These are phyloP conservation scores for Hymenoscyphus occultus DNA, from an alignment of 2,329 filamentous ascomycete genomes.

Conservation along the genomic window DNA sequence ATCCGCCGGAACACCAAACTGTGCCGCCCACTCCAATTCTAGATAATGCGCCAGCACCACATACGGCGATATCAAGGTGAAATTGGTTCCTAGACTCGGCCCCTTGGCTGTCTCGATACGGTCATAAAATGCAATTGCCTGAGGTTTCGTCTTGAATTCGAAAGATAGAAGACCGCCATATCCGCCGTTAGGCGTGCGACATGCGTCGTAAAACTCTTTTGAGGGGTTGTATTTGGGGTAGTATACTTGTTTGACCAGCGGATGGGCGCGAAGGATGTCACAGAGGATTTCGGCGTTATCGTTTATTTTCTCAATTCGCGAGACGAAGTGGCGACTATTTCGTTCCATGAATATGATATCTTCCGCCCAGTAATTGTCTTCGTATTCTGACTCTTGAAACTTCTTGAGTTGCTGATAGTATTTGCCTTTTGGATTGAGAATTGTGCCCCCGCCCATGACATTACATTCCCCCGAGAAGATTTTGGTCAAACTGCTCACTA, in stretches of 20 bases:
- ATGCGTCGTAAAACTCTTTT: constrained; percentile 72
- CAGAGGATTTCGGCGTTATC: constrained; percentile 80
- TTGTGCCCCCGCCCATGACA: constrained; percentile 86
- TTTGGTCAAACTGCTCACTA: constrained; percentile 94
- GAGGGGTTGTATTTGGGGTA: constrained; percentile 81
- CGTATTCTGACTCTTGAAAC: constrained; percentile 63
- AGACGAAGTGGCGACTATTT: constrained; percentile 89
- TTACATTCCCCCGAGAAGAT: constrained; percentile 97
- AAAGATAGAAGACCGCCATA: constrained; percentile 89
- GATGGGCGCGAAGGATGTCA: constrained; percentile 60
- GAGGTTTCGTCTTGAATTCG: constrained; percentile 66
- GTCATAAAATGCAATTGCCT: constrained; percentile 83
- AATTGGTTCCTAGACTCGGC: constrained; percentile 93
- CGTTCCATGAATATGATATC: constrained; percentile 93
- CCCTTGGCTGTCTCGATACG: constrained; percentile 85
- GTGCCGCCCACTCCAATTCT: constrained; percentile 85
- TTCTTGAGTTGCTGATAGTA: constrained; percentile 70
- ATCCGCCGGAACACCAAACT: constrained; percentile 76
- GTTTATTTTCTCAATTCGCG: constrained; percentile 81
- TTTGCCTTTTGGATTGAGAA: constrained; percentile 62
- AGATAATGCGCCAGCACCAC: constrained; percentile 87
- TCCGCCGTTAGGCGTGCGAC: constrained; percentile 68
- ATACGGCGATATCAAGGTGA: constrained; percentile 88
- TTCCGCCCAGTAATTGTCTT: constrained; percentile 92
- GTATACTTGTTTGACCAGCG: constrained; percentile 71